Evolutionary conservation across 768 basidiomycete genomes (phyloP).

Genomic region (Nidularia sp.): DNA sequence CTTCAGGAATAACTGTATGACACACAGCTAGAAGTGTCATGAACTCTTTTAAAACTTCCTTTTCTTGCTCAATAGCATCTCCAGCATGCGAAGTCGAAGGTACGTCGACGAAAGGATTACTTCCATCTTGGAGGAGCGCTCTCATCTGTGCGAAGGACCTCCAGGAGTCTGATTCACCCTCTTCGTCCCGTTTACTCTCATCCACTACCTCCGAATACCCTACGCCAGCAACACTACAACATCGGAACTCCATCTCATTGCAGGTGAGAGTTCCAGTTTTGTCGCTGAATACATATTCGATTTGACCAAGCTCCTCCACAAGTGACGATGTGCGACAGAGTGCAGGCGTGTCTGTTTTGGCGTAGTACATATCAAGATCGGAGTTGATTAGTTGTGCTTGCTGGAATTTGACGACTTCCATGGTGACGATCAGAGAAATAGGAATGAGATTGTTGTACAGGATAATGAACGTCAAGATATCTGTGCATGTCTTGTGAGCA

Average conservation of each 20-base stretch:
- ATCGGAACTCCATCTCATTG: slow-evolving; percentile 97
- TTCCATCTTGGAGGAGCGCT: slow-evolving; percentile 43
- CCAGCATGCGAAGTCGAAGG: slow-evolving; percentile 25
- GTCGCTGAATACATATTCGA: slow-evolving; percentile 94
- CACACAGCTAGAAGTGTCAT: slow-evolving; percentile 88
- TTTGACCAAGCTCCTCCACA: slow-evolving; percentile 97
- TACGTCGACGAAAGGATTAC: slow-evolving; percentile 58
- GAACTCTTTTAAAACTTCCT: slow-evolving; percentile 62
- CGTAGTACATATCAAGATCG: slow-evolving; percentile 98
- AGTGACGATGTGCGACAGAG: slow-evolving; percentile 97
- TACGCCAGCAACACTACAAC: slow-evolving; percentile 83
- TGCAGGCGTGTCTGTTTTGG: slow-evolving; percentile 91
- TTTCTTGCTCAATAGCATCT: slow-evolving; percentile 33
- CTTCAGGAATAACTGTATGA: slow-evolving; percentile 97
- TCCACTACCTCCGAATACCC: slow-evolving; percentile 92
- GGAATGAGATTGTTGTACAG: slow-evolving; percentile 99
- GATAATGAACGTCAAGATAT: slow-evolving; percentile 97
- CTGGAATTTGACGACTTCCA: slow-evolving; percentile 99
- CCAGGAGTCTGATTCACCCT: slow-evolving; percentile 62
- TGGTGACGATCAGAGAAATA: slow-evolving; percentile 98
- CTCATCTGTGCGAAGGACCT: slow-evolving; percentile 76
- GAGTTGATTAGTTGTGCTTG: slow-evolving; percentile 97
- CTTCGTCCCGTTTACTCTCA: slow-evolving; percentile 68
- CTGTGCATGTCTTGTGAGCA: slow-evolving; percentile 29
- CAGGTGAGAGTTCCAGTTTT: slow-evolving; percentile 94